A percentile compares a stretch with the other conserved stretches of the same genome.
Conservation (phyloP, 148 eudicot genomes). For the Rhododendron simsii region DNA sequence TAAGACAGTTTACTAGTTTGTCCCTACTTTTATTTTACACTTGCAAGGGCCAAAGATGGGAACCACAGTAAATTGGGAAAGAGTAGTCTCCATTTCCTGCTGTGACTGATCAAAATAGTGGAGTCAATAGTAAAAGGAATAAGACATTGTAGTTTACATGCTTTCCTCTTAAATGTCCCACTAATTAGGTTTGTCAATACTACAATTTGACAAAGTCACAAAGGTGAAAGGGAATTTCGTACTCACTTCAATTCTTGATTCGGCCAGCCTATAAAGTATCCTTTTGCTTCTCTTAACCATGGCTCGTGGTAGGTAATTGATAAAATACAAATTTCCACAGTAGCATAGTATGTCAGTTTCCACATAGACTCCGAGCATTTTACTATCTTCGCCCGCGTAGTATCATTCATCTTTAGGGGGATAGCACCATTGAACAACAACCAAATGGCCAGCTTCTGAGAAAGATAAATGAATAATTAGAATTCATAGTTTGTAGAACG, state of each 20-base stretch:
- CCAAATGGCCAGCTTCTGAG: constrained; percentile 72
- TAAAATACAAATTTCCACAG: constrained; percentile 56
- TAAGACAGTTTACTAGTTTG: background rate
- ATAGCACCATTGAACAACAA: constrained; percentile 38
- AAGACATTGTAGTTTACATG: background rate
- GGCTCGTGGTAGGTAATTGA: constrained; percentile 49
- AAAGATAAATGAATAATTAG: constrained; percentile 2
- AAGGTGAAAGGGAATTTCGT: background rate
- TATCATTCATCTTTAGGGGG: constrained; percentile 43
- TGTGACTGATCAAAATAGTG: background rate
- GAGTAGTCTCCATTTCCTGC: background rate
- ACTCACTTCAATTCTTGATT: constrained; percentile 83
- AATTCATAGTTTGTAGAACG: background rate
- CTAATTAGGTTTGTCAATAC: background rate
- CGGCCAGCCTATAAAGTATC: constrained; percentile 78
- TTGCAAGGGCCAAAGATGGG: background rate
- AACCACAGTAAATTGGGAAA: background rate
- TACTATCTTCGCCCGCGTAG: constrained; percentile 45
- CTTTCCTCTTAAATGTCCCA: background rate
- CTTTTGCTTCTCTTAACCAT: constrained; percentile 62
- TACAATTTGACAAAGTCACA: background rate
- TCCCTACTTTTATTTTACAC: background rate
- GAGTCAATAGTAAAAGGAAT: background rate
- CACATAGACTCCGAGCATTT: constrained; percentile 92
- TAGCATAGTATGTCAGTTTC: constrained; percentile 84